Base-by-base conservation (phyloP, 2,329 filamentous ascomycete genomes). In the Neophaeococcomyces mojaviensis region DNA sequence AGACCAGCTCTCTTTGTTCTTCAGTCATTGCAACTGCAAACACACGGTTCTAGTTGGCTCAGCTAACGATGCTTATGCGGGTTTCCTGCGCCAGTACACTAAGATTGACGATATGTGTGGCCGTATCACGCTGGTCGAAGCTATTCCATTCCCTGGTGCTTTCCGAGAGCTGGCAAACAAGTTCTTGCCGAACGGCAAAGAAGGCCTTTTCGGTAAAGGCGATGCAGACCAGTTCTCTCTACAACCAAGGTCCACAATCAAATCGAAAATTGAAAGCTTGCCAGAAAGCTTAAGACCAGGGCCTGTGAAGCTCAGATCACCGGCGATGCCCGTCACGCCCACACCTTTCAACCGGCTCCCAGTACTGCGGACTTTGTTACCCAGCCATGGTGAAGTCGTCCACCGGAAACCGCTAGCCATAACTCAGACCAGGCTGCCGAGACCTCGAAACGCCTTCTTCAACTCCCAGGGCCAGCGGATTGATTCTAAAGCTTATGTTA, bases 181-280 rank as follows among this genome's bases (percentile, higher is more conserved):
- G 19, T 40, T 46, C 30, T 24, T 46, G 19, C 33, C 43, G 19
- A 66, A 67, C 31, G 73, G 68, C 50, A 73, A 79, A 51, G 60
- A 67, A 4, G 60, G 65, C 30, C 54, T 80, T 18, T 79, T 80
- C 30, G 13, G 28, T 16, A 41, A 15, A 13, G 28, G 31, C n/a
- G 19, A n/a, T 18, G 39, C 12, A 3, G 5, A 37, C 16, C 35
- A 20, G 5, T 16, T 31, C 15, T 18, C n/a, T 4, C 24, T 19
- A 24, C 28, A 22, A 16, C 22, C 15, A 12, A 41, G 12, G n/a
- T 9, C 22, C 9, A 31, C 12, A 6, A 19, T 3, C 18, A 9
- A 5, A 4, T 3, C n/a, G 16, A 12, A 30, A 18, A 6, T 28
- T 10, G 10, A 28, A 5, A 19, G 4, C 24, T 16, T 32, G 13